Evolutionary conservation across 2,329 filamentous ascomycete species (phyloP).

Genomic region (Bipolaris cookei): DNA sequence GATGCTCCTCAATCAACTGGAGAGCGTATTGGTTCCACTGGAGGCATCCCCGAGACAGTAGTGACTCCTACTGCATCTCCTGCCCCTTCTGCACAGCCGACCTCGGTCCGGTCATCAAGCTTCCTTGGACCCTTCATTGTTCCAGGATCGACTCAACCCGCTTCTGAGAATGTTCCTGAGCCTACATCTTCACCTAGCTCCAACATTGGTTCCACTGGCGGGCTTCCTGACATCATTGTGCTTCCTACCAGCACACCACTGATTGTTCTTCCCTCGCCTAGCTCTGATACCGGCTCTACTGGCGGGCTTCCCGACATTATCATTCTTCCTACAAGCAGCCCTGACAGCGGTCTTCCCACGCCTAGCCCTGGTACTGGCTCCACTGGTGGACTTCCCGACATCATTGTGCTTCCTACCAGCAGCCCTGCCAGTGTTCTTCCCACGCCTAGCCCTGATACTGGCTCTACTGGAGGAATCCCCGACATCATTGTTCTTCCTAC

Average conservation of each 20-base stretch:
- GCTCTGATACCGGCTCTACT: slow-evolving; percentile 26
- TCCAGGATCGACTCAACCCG: slow-evolving; percentile 30
- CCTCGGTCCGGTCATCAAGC: slow-evolving; percentile 21
- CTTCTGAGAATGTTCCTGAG: slow-evolving; percentile 17
- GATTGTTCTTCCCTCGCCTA: slow-evolving; percentile 15
- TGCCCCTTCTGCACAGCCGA: slow-evolving; percentile 13
- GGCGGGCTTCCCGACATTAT: slow-evolving; percentile 30
- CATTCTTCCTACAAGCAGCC: slow-evolving; percentile 13
- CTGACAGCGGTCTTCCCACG: slow-evolving; percentile 18
- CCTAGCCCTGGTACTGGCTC: slow-evolving; percentile 25
- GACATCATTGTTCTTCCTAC: slow-evolving; percentile 22
- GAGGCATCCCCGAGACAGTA: slow-evolving; percentile 25
- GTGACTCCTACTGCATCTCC: slow-evolving; percentile 24
- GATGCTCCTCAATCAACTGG: slow-evolving; percentile 9
- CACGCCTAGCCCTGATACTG: slow-evolving; percentile 11
- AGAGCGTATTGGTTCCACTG: slow-evolving; percentile 21
- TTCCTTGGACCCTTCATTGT: slow-evolving; percentile 35
- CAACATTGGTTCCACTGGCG: slow-evolving; percentile 8
- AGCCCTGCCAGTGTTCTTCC: slow-evolving; percentile 13
- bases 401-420: slow-evolving; percentile 15
- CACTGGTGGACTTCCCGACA: slow-evolving; percentile 30
- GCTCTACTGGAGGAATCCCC: slow-evolving; percentile 34
- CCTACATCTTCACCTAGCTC: slow-evolving; percentile 15
- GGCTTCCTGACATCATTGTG: slow-evolving; percentile 2
- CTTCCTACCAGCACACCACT: slow-evolving; percentile 8